Evolutionary conservation across 2,329 filamentous ascomycete species (phyloP).

Genomic region (Colletotrichum phormii): DNA sequence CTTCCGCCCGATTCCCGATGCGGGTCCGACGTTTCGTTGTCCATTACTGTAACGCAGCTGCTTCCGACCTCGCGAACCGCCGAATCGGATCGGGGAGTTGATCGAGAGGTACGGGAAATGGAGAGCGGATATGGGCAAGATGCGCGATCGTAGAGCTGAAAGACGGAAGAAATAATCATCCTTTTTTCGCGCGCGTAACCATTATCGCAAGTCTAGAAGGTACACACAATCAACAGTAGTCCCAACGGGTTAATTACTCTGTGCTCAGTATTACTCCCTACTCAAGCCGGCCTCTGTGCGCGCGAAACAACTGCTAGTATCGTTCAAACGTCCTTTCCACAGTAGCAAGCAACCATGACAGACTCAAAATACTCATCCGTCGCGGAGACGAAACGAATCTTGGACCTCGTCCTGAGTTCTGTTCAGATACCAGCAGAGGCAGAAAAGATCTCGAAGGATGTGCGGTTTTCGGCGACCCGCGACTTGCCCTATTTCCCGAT

Average conservation of each 20-base stretch:
- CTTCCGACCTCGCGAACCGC: conserved; percentile 1
- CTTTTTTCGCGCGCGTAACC: background rate
- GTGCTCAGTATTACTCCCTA: background rate
- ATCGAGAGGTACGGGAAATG: background rate
- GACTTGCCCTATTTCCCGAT: conserved; percentile 58
- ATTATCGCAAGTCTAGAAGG: background rate
- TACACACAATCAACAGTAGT: background rate
- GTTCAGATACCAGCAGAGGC: conserved; percentile 45
- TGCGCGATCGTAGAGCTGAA: background rate
- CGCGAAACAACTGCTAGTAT: background rate
- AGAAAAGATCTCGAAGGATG: conserved; percentile 37
- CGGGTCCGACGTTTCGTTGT: conserved; percentile 27
- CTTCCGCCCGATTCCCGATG: conserved; percentile 17
- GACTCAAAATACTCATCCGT: conserved; percentile 41
- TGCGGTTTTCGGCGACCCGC: conserved; percentile 48
- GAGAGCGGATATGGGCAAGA: background rate
- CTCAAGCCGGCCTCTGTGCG: background rate
- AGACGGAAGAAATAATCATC: background rate
- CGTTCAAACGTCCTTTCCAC: background rate
- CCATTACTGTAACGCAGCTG: conserved; percentile 11
- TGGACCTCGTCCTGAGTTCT: conserved; percentile 43
- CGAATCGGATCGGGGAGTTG: background rate
- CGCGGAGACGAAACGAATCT: conserved; percentile 41
- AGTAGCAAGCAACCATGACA: conserved; percentile 6
- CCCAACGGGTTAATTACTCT: background rate